Base-by-base conservation (phyloP, 805 yeast genomes). In the Candida bentonensis region DNA sequence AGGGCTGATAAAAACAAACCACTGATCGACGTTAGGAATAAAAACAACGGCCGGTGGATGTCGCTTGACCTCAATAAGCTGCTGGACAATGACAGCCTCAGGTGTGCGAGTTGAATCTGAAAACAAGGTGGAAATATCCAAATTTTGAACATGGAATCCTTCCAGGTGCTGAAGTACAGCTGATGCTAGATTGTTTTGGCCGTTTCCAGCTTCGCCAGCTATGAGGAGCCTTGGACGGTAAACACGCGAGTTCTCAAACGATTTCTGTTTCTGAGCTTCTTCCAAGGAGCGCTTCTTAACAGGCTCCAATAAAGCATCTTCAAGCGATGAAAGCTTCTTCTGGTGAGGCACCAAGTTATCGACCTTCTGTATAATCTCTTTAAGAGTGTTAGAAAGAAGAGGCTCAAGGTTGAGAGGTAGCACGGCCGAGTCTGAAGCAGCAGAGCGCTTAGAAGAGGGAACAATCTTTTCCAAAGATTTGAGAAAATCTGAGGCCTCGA, bases 371-470 rank as follows among this genome's bases (percentile, higher is more conserved):
- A 70, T 64, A 25, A 83, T 65, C 20, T 60, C 61, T 3, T 65
- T 60, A 39, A 81, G 67, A 42, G 76, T 73, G 0, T 58, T 54
- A n/a, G 67, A 62, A 22, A 92, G 62, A 36, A 92, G 61, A 1
- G 94, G 82, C 41, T 67, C 67, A 22, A 92, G 62, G 22, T 76
- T 73, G 3, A 74, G 76, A 0, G 98, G 96, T 39, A 92, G 61
- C 7, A 82, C 72, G 0, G 92, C 78, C 1, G 44, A 22, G 1
- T 75, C 71, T 5, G 76, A 69, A 0, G 88, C 76, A 0, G 89
- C 72, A 0, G 95, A 81, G 48, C 98, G 71, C 1, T 95, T 85
- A 42, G 95, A 82, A 0, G 96, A 86, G 0, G 99, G 98, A 22
- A 88, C 77, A 46, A 89, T 83, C 56, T 83, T 84, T 23, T 82